phyloP scores from a whole-genome alignment of 768 basidiomycete species.

The Neoboletus subvelutipes region DNA sequence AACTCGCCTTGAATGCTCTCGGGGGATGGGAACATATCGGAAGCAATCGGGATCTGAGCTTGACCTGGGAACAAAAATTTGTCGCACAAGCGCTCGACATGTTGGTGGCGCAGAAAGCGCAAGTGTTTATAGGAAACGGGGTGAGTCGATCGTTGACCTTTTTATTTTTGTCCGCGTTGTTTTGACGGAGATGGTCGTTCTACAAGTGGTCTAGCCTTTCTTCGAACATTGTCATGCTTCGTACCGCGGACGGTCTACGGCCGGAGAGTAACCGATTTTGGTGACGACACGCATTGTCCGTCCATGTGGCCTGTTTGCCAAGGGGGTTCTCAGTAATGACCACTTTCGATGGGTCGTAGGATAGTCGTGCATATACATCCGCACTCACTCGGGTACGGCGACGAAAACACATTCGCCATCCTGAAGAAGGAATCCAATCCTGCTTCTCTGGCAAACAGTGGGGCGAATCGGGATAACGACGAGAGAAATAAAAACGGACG shows the following conservation, averaged over 20 bases:
- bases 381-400: no score
- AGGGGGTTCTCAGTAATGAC: background rate
- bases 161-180: background rate
- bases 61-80: background rate
- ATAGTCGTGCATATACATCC: background rate
- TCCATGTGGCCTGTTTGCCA: no score
- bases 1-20: background rate
- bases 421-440: no score
- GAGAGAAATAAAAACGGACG: background rate
- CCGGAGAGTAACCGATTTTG: background rate
- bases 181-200: no score
- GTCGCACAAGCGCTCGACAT: conserved; percentile 1
- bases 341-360: background rate
- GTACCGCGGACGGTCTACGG: background rate
- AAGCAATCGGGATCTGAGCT: background rate
- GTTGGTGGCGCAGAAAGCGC: background rate
- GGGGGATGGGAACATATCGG: background rate
- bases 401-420: background rate
- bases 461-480: background rate
- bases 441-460: background rate
- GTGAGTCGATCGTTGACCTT: background rate
- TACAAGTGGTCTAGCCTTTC: conserved; percentile 2
- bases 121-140: conserved; percentile 1
- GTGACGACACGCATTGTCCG: background rate
- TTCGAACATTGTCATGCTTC: conserved; percentile 1